Evolutionary conservation across 2,329 filamentous ascomycete genomes (phyloP), one percentile per base, ranked within the genome.

Genomic region (Cadophora luteo-olivacea): DNA sequence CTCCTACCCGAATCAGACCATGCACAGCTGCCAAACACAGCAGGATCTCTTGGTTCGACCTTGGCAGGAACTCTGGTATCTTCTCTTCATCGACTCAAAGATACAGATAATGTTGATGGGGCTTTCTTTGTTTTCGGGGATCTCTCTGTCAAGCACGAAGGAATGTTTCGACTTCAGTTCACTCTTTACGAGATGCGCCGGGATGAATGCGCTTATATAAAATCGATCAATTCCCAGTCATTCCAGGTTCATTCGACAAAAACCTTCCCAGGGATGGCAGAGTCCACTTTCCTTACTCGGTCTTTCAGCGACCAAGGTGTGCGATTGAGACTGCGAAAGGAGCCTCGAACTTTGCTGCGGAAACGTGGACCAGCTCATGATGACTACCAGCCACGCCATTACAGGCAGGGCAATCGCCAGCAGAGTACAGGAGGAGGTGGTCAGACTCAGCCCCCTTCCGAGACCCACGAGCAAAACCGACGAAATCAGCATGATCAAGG

Each of bases 121-220:
- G 93, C 90, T 0, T 97, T 94, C 81, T 97, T 97, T 76, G 90
- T 97, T n/a, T 97, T 97, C 79, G 92, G 92, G 5, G 93, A 97
- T 79, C 83, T 97, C 25, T 96, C 92, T 0, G 89, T 95, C 69
- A 91, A 91, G 77, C 83, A 89, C 29, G 87, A 92, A 74, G 94
- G 94, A 36, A 84, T 83, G 24, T 95, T 89, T 77, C 85, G 90
- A 45, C 84, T 97, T 49, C 86, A 89, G 66, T 97, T 97, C 77
- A 91, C 87, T 61, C 84, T 97, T 16, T 94, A 91, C 79, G 91
- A 94, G 78, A 87, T 92, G 81, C 84, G 80, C 69, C 76, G 80
- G 51, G 61, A 69, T 8, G 67, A 71, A 14, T 72, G 68, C 55
- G 48, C 64, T 57, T 72, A 74, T 57, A 70, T 79, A 58, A 72